Percentiles rank a stretch among this genome's conserved stretches.
These are phyloP conservation scores for Coniella lustricola DNA, from an alignment of 2,329 filamentous ascomycete species.

Conservation along the genomic window DNA sequence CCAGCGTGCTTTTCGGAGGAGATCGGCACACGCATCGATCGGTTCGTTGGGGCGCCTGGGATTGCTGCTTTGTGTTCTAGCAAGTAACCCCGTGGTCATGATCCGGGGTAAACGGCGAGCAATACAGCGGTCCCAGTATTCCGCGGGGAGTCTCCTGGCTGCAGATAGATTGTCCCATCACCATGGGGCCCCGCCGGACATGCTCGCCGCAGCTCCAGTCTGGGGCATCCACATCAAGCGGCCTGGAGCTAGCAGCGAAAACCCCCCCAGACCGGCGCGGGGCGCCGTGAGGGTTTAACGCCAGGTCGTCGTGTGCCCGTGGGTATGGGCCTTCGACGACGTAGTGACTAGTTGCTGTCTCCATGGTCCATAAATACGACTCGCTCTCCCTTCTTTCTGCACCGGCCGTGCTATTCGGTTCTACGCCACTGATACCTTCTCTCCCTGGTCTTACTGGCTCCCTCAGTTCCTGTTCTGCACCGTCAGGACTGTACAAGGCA, in stretches of 20 bases:
- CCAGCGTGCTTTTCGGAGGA: too few relatives aligned
- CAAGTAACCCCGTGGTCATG: not conserved
- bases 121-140: conserved; percentile 11
- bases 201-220: conserved; percentile 8
- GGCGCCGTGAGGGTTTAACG: not conserved
- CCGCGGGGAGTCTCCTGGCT: not conserved
- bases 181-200: conserved; percentile 11
- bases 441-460: too few relatives aligned
- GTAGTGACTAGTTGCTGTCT: not conserved
- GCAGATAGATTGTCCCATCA: conserved; percentile 1
- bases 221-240: conserved; percentile 12
- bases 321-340: not conserved
- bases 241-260: not conserved
- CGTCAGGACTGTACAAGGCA: too few relatives aligned
- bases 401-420: too few relatives aligned
- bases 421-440: too few relatives aligned
- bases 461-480: too few relatives aligned
- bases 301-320: not conserved
- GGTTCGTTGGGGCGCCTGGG: too few relatives aligned
- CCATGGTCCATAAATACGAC: conserved; percentile 1
- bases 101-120: conserved; percentile 15
- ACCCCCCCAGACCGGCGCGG: not conserved
- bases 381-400: too few relatives aligned
- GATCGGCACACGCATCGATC: too few relatives aligned
- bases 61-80: too few relatives aligned